Evolutionary conservation across 2,329 filamentous ascomycete genomes (phyloP).

Genomic region (Aspergillus caelatus): DNA sequence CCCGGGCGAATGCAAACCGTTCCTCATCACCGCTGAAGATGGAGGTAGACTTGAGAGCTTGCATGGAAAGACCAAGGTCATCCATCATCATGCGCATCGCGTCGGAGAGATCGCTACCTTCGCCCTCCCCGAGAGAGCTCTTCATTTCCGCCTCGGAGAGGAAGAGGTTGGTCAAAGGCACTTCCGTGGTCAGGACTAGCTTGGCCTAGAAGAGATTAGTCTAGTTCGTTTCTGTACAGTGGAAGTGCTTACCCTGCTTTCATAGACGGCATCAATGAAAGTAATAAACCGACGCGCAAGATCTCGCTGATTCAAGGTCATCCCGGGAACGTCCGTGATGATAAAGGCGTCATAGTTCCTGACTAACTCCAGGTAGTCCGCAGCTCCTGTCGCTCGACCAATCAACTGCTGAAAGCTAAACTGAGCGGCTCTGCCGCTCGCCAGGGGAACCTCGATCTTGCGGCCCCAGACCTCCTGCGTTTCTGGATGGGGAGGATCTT

Average conservation of each 20-base stretch:
- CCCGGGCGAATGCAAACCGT: constrained; percentile 90
- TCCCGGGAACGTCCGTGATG: constrained; percentile 85
- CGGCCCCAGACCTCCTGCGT: constrained; percentile 89
- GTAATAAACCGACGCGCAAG: constrained; percentile 93
- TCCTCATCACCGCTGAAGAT: constrained; percentile 96
- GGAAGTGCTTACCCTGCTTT: constrained; percentile 56
- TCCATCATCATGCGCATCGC: constrained; percentile 82
- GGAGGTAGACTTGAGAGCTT: constrained; percentile 78
- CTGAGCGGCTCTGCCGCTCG: constrained; percentile 83
- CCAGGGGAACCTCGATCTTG: constrained; percentile 81
- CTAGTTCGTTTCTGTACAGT: background rate
- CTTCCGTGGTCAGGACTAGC: constrained; percentile 86
- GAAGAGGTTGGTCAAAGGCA: constrained; percentile 84
- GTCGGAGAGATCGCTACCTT: constrained; percentile 61
- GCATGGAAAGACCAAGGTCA: constrained; percentile 81
- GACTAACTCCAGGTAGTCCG: constrained; percentile 92
- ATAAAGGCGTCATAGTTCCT: constrained; percentile 90
- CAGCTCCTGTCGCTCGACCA: constrained; percentile 82
- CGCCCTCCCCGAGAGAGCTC: constrained; percentile 55
- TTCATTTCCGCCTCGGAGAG: constrained; percentile 71
- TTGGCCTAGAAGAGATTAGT: constrained; percentile 67
- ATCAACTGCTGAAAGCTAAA: constrained; percentile 95
- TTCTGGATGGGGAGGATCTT: constrained; percentile 74
- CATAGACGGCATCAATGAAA: constrained; percentile 95
- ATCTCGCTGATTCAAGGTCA: constrained; percentile 85